Evolutionary conservation across 2,329 filamentous ascomycete species (phyloP).

Genomic region (Nemania diffusa): DNA sequence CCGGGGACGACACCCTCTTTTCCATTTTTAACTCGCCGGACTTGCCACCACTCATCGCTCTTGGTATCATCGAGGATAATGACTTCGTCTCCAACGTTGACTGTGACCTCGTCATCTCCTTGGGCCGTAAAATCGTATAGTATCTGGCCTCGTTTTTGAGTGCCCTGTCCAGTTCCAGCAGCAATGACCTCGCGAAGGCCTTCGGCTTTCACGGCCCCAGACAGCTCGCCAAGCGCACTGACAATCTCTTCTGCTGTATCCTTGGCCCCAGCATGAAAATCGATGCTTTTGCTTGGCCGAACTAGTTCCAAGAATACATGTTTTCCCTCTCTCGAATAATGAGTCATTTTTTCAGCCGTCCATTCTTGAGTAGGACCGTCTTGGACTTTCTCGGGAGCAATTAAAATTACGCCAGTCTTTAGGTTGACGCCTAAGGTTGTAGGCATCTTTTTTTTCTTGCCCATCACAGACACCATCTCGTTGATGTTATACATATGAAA

Average conservation of each 20-base stretch:
- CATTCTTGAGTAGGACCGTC: slow-evolving; percentile 92
- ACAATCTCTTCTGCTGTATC: slow-evolving; percentile 97
- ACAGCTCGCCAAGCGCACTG: slow-evolving; percentile 84
- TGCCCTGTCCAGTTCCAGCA: slow-evolving; percentile 73
- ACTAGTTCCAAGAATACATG: slow-evolving; percentile 96
- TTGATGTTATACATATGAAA: slow-evolving; percentile 97
- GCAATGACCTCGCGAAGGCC: slow-evolving; percentile 86
- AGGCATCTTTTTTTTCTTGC: slow-evolving; percentile 97
- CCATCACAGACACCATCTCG: slow-evolving; percentile 96
- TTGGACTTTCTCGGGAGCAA: slow-evolving; percentile 84
- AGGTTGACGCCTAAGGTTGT: slow-evolving; percentile 96
- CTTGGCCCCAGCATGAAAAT: slow-evolving; percentile 97
- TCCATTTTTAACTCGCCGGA: slow-evolving; percentile 87
- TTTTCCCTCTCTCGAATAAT: slow-evolving; percentile 97
- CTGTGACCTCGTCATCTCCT: slow-evolving; percentile 95
- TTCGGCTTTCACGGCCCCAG: slow-evolving; percentile 85
- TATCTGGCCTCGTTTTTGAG: slow-evolving; percentile 84
- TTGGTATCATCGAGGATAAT: slow-evolving; percentile 87
- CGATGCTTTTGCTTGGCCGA: slow-evolving; percentile 90
- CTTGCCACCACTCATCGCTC: slow-evolving; percentile 99
- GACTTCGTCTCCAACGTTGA: slow-evolving; percentile 89
- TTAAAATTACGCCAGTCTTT: slow-evolving; percentile 86
- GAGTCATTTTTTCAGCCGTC: slow-evolving; percentile 94
- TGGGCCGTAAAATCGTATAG: slow-evolving; percentile 97
- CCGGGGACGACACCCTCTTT: slow-evolving; percentile 96